Percentiles rank a stretch among this genome's conserved stretches.
Conservation (phyloP, 2,329 filamentous ascomycete species). For the Curvularia verruculosa region DNA sequence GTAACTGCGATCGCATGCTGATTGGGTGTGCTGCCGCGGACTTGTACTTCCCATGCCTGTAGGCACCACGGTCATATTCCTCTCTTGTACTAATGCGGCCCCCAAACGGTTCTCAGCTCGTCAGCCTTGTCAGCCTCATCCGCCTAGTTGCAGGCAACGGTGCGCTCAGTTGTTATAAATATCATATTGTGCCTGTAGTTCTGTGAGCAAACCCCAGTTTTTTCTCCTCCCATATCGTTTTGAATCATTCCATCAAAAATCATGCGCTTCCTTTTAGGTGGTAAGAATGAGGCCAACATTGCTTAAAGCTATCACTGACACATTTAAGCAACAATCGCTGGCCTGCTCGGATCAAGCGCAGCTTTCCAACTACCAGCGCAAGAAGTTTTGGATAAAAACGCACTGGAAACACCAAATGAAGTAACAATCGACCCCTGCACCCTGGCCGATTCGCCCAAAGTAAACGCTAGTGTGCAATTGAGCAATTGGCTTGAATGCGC, state of each 20-base stretch:
- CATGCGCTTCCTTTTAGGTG: constrained; percentile 10
- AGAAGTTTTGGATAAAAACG: constrained; percentile 8
- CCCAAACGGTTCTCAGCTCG: constrained; percentile 2
- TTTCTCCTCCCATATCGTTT: neutral
- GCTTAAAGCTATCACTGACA: neutral
- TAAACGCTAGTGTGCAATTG: constrained; percentile 39
- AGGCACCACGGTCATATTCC: constrained; percentile 3
- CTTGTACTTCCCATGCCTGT: neutral
- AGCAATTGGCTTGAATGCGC: constrained; percentile 42
- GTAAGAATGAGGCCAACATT: constrained; percentile 3
- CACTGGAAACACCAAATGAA: constrained; percentile 2
- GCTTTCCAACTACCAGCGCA: constrained; percentile 10
- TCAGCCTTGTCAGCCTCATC: constrained; percentile 17
- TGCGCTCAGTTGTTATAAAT: constrained; percentile 8
- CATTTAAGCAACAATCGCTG: constrained; percentile 1
- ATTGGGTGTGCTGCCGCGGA: neutral
- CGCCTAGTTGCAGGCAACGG: constrained; percentile 9
- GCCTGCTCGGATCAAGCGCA: constrained; percentile 6
- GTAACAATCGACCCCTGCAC: constrained; percentile 29
- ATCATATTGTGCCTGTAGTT: neutral
- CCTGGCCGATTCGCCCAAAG: constrained; percentile 26
- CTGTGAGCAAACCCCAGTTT: neutral
- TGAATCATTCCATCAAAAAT: neutral
- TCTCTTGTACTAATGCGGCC: constrained; percentile 7
- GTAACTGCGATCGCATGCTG: neutral